Evolutionary conservation across 331 rosid genomes (phyloP), one percentile per base, ranked within the genome.

Genomic region (Quercus lobata): DNA sequence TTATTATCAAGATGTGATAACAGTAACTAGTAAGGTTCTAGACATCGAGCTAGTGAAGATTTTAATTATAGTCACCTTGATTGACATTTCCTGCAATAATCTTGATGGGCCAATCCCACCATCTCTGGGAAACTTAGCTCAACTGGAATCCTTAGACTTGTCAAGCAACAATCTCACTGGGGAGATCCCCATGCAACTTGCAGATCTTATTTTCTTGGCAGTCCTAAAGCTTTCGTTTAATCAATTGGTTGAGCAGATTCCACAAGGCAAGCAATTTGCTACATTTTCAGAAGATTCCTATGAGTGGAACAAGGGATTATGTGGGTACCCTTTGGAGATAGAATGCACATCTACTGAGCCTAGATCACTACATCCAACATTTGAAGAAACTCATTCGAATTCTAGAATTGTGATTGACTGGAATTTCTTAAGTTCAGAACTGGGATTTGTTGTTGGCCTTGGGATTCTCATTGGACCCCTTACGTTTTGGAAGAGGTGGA

Each of bases 101-200:
- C 87, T 94, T 15, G 71, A 8, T 4, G 92, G 93, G 6, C 15
- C 72, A 62, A 89, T 94, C 32, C 91, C 93, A 11, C 1, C 89
- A 29, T 83, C 87, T 5, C 46, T 92, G 2, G 87, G 85, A 16
- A 84, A 90, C 61, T 44, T 92, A 77, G 30, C 3, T 15, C 77
- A 77, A 6, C 84, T 92, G 6, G 94, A 87, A 82, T 92, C 96
- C n/a, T 76, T 94, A 17, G 98, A 94, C 86, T 80, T 89, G 0
- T 94, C 94, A 19, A 24, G 10, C 0, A 94, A 89, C 86, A 11
- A 12, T 12, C 65, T 94, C 18, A 80, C 74, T 1, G 90, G 97
- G 12, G 6, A 8, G 58, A 94, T 94, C 57, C 97, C 98, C 8
- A 0, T 0, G 19, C 72, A 81, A 27, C 29, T 94, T 54, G 54